Percentiles rank a stretch among this genome's conserved stretches.
These are phyloP conservation scores for Pythium rhizo-oryzae DNA, from an alignment of 352 stramenopile species.

Conservation along the genomic window DNA sequence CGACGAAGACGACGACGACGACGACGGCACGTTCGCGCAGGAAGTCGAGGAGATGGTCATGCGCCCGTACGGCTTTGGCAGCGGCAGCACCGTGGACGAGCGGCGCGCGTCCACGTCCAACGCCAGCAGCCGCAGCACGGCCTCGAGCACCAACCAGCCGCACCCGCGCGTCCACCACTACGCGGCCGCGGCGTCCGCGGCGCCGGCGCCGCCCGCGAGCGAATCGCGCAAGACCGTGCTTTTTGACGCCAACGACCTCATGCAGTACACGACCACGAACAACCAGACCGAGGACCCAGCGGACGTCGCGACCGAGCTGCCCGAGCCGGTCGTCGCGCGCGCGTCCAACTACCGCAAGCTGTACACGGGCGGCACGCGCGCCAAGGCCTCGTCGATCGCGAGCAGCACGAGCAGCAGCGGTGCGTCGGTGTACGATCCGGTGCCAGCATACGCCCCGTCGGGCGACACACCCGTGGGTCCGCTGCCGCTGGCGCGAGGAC, in stretches of 20 bases:
- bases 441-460: too few relatives aligned
- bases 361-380: slow-evolving; percentile 5
- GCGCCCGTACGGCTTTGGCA: slow-evolving; percentile 20
- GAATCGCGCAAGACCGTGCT: slow-evolving; percentile 22
- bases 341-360: slow-evolving; percentile 10
- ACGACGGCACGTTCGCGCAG: slow-evolving; percentile 14
- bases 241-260: slow-evolving; percentile 17
- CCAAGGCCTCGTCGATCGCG: slow-evolving; percentile 13
- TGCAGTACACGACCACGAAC: slow-evolving; percentile 3
- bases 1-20: slow-evolving; percentile 20
- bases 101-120: slow-evolving; percentile 6
- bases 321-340: not conserved
- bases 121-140: slow-evolving; percentile 10
- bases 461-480: too few relatives aligned
- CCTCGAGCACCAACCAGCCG: slow-evolving; percentile 1
- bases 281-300: not conserved
- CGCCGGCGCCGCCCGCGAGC: not conserved
- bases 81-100: not conserved
- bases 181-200: not conserved
- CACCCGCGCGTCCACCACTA: slow-evolving; percentile 12
- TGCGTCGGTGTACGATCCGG: not conserved
- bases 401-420: not conserved
- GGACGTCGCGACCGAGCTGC: slow-evolving; percentile 3
- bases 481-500: not conserved
- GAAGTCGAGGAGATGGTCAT: slow-evolving; percentile 30